Conservation (phyloP, 106 monocot genomes). For the Phalaenopsis aphrodite region DNA sequence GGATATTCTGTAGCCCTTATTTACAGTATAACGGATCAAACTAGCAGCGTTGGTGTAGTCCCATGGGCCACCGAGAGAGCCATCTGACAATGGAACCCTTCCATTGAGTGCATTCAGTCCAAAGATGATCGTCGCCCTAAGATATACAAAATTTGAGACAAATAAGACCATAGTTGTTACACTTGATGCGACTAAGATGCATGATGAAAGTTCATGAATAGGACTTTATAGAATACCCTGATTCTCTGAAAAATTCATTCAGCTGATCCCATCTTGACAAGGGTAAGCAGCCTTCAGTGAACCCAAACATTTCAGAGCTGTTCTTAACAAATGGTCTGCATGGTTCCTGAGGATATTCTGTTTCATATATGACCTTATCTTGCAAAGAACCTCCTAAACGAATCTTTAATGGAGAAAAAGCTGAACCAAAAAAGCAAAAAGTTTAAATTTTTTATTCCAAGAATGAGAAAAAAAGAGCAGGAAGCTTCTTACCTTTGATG, state of each 20-base stretch:
- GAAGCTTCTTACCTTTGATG: constrained; percentile 50
- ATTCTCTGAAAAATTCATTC: constrained; percentile 62
- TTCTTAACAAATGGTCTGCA: constrained; percentile 52
- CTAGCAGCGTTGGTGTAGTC: constrained; percentile 69
- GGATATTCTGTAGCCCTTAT: constrained; percentile 59
- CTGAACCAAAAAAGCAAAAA: constrained; percentile 21
- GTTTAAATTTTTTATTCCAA: neutral
- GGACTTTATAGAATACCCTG: constrained; percentile 27
- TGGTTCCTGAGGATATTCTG: constrained; percentile 15
- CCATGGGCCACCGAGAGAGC: constrained; percentile 75
- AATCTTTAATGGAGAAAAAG: constrained; percentile 69
- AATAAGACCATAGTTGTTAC: no score
- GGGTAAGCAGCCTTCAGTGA: constrained; percentile 71
- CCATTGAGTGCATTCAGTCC: constrained; percentile 86
- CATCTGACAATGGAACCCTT: constrained; percentile 45
- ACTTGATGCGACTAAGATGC: neutral
- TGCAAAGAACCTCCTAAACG: constrained; percentile 81
- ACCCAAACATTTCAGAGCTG: constrained; percentile 70
- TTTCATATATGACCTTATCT: constrained; percentile 78
- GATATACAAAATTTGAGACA: neutral
- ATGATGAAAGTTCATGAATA: neutral
- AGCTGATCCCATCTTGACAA: constrained; percentile 88
- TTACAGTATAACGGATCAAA: constrained; percentile 62
- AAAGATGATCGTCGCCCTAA: constrained; percentile 60
- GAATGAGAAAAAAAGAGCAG: neutral